These are phyloP conservation scores for Primulina huaijiensis DNA, from an alignment of 257 asterid genomes.

Conservation along the genomic window DNA sequence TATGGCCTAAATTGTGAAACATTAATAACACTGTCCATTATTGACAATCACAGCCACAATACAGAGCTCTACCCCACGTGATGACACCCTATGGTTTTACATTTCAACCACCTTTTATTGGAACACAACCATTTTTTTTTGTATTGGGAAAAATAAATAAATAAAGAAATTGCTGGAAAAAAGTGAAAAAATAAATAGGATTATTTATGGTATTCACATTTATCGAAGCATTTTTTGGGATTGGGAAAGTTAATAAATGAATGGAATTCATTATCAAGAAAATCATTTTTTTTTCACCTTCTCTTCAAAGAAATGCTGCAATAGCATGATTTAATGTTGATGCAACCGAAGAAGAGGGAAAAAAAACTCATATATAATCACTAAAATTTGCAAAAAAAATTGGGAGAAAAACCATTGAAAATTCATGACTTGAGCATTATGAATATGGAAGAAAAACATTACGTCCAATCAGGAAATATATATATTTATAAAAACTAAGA, in stretches of 20 bases:
- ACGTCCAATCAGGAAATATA: too few species aligned
- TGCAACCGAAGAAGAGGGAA: neutral
- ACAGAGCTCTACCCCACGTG: slow-evolving; percentile 38
- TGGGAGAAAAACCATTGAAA: too few species aligned
- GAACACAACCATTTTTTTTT: neutral
- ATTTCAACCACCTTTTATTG: neutral
- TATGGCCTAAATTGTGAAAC: neutral
- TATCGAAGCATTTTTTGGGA: neutral
- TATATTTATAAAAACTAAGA: too few species aligned
- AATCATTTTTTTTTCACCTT: neutral
- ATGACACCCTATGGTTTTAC: slow-evolving; percentile 22
- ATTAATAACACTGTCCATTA: slow-evolving; percentile 9
- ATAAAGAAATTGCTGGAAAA: neutral
- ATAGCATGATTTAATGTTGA: neutral
- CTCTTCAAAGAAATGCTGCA: neutral
- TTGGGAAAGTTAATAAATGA: neutral
- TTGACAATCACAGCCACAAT: slow-evolving; percentile 28
- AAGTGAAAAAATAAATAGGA: neutral
- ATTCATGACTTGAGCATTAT: too few species aligned
- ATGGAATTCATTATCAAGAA: neutral
- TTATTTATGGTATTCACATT: neutral
- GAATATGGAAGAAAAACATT: too few species aligned
- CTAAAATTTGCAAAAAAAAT: too few species aligned
- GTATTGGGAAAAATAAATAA: too few species aligned
- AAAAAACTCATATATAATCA: neutral